These are phyloP conservation scores for Solanum chacoense DNA, from an alignment of 305 asterid species.

Conservation along the genomic window DNA sequence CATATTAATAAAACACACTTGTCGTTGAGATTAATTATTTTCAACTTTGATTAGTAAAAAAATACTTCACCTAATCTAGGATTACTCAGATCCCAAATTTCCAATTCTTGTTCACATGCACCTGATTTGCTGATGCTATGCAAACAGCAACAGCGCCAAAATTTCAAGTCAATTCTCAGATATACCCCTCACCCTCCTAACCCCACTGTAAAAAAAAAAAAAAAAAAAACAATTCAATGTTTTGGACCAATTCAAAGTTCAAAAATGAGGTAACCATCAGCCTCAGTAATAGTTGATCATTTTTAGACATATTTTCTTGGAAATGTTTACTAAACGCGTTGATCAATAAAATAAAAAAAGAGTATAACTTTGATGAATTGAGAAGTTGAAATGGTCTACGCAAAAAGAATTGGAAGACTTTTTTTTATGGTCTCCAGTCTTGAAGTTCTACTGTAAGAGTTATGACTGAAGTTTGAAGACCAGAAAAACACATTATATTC, in stretches of 20 bases:
- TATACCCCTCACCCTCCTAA: neutral
- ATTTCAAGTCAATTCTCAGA: neutral
- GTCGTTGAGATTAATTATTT: neutral
- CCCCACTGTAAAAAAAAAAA: neutral
- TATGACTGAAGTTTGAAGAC: neutral
- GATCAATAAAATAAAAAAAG: slow-evolving; percentile 9
- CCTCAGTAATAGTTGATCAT: neutral
- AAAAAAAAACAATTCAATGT: neutral
- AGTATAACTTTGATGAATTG: slow-evolving; percentile 11
- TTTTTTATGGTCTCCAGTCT: slow-evolving; percentile 14
- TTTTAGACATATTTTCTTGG: neutral
- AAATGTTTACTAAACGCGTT: slow-evolving; percentile 35
- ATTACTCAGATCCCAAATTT: neutral
- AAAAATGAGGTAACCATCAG: neutral
- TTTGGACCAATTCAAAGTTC: slow-evolving; percentile 8
- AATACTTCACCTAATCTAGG: neutral
- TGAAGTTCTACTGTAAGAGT: neutral
- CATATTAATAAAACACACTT: neutral
- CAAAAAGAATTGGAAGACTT: neutral
- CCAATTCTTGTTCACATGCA: neutral
- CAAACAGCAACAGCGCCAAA: slow-evolving; percentile 2
- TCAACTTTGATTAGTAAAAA: neutral
- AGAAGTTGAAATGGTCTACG: slow-evolving; percentile 2
- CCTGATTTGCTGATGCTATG: neutral
- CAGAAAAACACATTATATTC: neutral